Evolutionary conservation across 305 asterid species (phyloP), one percentile per base, ranked within the genome.

Genomic region (Fraxinus velutina): DNA sequence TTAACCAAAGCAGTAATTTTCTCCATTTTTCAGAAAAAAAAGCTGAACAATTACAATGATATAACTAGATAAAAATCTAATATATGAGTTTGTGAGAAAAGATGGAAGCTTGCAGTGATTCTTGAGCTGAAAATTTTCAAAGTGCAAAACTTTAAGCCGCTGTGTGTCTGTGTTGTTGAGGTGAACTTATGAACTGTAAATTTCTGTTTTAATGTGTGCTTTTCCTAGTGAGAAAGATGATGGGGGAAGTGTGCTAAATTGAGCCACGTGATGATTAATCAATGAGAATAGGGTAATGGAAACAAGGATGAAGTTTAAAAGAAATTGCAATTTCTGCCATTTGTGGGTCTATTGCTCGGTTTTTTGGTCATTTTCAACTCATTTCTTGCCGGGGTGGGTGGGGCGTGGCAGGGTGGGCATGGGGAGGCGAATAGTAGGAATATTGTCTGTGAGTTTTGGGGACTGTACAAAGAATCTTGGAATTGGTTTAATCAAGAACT

Each of bases 191-290:
- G 75, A 71, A 71, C 24, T 30, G 47, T 13, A 19, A 21, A 27
- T 32, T 71, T 47, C 29, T 47, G 50, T 42, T 70, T n/a, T 76
- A 72, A n/a, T 72, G 78, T 13, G 10, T 80, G 34, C 44, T 33
- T 73, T 17, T 50, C 64, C 78, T 70, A 79, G 7, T 10, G 52
- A 17, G 30, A 81, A 75, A 39, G 82, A 34, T 50, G 80, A 30
- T 32, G 57, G 80, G 87, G 85, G 73, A 77, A 73, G 81, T 81
- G 82, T 86, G 86, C 85, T 83, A 86, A 86, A 78, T 77, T 87
- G 87, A 85, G 88, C 81, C 30, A 87, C 75, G 75, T 84, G 82
- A 84, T 86, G 87, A 85, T 88, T 88, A 86, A 91, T 86, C 87
- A 82, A 81, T 84, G 72, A 81, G 79, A 79, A 74, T 37, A 32